Evolutionary conservation across 495 filamentous ascomycete species (phyloP).

Genomic region (Xylaria castorea): DNA sequence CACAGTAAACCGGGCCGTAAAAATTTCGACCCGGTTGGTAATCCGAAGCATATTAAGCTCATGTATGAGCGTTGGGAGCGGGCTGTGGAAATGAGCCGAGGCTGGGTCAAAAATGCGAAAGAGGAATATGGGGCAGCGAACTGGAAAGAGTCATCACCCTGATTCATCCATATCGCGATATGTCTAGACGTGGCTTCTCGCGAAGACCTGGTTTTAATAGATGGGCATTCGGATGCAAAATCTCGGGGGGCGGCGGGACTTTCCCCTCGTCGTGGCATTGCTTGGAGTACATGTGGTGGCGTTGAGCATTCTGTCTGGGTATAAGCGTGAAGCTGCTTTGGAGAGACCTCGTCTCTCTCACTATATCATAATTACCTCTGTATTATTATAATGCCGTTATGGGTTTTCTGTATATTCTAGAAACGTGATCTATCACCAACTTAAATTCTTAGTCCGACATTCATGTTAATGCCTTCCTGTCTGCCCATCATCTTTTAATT

Average conservation of each 20-base stretch:
- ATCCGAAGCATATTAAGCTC: constrained; percentile 61
- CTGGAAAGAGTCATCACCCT: neutral
- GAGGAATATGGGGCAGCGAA: constrained; percentile 10
- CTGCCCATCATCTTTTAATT: neutral
- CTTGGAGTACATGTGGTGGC: constrained; percentile 18
- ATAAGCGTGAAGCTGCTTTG: constrained; percentile 3
- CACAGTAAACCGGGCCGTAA: constrained; percentile 72
- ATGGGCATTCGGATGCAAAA: neutral
- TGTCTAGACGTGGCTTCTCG: constrained; percentile 13
- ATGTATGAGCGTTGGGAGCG: constrained; percentile 85
- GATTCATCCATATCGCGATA: neutral
- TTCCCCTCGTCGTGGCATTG: constrained; percentile 13
- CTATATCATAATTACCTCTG: neutral
- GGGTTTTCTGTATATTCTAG: neutral
- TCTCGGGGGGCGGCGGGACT: neutral
- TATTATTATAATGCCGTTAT: constrained; percentile 22
- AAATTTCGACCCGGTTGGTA: constrained; percentile 73
- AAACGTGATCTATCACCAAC: neutral
- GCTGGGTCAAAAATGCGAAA: constrained; percentile 67
- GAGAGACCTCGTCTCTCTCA: neutral
- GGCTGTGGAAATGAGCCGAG: constrained; percentile 88
- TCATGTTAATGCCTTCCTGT: too few species aligned
- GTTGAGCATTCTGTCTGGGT: neutral
- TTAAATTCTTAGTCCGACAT: neutral
- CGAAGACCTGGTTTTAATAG: neutral